phyloP scores from a whole-genome alignment of 2,329 filamentous ascomycete species.

The Nigrospora sphaerica region DNA sequence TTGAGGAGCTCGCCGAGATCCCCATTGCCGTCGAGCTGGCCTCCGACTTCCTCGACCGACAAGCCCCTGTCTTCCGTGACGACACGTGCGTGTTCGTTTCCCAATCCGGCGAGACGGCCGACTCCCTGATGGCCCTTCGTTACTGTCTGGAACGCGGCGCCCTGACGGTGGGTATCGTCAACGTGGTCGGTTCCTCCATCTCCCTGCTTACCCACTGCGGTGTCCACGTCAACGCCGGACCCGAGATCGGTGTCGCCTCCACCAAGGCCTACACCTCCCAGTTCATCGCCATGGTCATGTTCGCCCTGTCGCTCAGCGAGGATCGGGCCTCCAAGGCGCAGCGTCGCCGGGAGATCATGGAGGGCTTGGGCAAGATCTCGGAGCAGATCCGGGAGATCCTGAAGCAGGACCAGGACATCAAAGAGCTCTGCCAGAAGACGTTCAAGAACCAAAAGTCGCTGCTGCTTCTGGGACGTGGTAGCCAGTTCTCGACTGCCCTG shows the following conservation, averaged over 20 bases:
- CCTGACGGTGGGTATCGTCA: constrained; percentile 95
- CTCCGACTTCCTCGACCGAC: constrained; percentile 94
- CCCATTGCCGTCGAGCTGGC: constrained; percentile 95
- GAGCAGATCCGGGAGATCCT: constrained; percentile 89
- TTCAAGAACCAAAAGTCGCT: constrained; percentile 98
- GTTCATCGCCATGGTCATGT: constrained; percentile 99
- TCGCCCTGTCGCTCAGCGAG: constrained; percentile 90
- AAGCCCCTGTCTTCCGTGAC: constrained; percentile 97
- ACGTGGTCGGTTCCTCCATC: constrained; percentile 97
- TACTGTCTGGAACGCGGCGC: constrained; percentile 98
- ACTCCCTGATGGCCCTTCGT: constrained; percentile 91
- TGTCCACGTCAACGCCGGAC: constrained; percentile 98
- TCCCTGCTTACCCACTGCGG: constrained; percentile 98
- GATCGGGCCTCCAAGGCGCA: constrained; percentile 92
- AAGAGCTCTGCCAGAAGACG: constrained; percentile 82
- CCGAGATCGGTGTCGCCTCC: constrained; percentile 96
- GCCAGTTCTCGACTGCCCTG: constrained; percentile 93
- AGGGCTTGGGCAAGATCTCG: constrained; percentile 80
- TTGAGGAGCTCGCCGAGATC: constrained; percentile 97
- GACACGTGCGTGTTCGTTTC: constrained; percentile 99
- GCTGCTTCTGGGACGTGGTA: constrained; percentile 86
- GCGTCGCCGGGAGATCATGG: constrained; percentile 92
- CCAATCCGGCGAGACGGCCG: constrained; percentile 96
- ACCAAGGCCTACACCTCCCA: constrained; percentile 99
- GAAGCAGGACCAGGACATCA: constrained; percentile 87